phyloP scores from a whole-genome alignment of 148 eudicot species.

The Fallopia convolvulus region DNA sequence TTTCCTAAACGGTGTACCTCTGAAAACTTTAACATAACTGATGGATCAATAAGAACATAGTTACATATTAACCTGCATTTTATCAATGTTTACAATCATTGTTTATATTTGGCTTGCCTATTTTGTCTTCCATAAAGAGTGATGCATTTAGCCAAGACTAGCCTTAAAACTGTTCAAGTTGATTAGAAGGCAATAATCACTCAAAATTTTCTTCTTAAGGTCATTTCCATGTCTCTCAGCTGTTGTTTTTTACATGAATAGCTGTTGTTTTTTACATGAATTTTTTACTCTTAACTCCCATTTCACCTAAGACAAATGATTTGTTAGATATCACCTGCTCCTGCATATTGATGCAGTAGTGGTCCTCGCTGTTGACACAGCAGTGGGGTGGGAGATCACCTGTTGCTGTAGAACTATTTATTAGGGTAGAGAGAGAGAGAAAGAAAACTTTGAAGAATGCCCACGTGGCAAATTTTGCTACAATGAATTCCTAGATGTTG shows the following conservation, averaged over 20 bases:
- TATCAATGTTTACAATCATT: background rate
- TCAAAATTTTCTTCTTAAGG: background rate
- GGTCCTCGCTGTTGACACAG: background rate
- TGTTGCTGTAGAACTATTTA: background rate
- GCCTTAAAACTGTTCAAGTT: background rate
- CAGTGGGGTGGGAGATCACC: background rate
- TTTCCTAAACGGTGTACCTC: no score
- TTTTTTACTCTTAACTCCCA: background rate
- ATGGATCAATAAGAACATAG: no score
- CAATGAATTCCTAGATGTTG: background rate
- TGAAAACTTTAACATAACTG: no score
- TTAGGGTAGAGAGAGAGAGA: background rate
- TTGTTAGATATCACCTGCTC: background rate
- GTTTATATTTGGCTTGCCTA: background rate
- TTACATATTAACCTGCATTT: no score
- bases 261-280: no score
- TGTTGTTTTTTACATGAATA: no score
- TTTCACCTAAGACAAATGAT: background rate
- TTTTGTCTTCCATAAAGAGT: background rate
- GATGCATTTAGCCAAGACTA: background rate
- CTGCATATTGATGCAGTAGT: constrained; percentile 3
- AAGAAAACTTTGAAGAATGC: background rate
- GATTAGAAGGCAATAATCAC: background rate
- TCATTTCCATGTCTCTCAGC: background rate
- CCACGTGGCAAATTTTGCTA: background rate